Base-by-base conservation (phyloP, 306 rosid genomes). In the Vigna nakashimae region DNA sequence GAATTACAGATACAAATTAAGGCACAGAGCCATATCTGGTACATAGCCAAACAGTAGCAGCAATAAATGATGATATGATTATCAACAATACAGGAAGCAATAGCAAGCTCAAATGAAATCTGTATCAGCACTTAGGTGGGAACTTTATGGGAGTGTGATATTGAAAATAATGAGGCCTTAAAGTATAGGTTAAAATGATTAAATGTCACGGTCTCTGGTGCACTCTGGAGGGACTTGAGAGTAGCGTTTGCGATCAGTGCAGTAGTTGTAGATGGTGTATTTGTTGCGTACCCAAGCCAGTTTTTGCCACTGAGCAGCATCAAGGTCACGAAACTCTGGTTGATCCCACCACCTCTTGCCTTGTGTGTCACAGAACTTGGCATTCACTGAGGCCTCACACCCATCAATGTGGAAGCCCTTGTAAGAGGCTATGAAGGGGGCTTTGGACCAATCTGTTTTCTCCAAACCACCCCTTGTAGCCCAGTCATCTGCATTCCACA, bases 401-500 rank as follows among this genome's bases (percentile, higher is more conserved):
- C 97, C 98, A 77, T 93, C 98, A 36, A 91, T 69, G 84, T 93
- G 98, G 78, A 93, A 93, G 24, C 92, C 73, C 57, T 66, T 90
- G 93, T 93, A 93, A 3, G 86, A 9, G 14, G 98, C 97, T 2
- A 90, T 59, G 79, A 93, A 93, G 1, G 98, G 98, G 0, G 98
- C 98, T 83, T 91, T 93, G 9, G 92, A 85, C 98, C 97, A 93
- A 22, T 93, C 94, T 5, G 98, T 91, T 80, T 93, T 93, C 86
- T 93, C 98, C 18, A 91, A 79, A 9, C 97, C 98, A 40, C 97
- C 98, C 34, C 97, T 81, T 0, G 98, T 93, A 42, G 98, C 98
- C 98, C 98, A 93, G 30, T 93, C 98, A 71, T 93, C 98, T 0
- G 96, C 98, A 46, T 93, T 93, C 98, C 98, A 93, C 4, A 93